Evolutionary conservation across 2,329 filamentous ascomycete species (phyloP).

Genomic region (Colletotrichum euphorbiae): DNA sequence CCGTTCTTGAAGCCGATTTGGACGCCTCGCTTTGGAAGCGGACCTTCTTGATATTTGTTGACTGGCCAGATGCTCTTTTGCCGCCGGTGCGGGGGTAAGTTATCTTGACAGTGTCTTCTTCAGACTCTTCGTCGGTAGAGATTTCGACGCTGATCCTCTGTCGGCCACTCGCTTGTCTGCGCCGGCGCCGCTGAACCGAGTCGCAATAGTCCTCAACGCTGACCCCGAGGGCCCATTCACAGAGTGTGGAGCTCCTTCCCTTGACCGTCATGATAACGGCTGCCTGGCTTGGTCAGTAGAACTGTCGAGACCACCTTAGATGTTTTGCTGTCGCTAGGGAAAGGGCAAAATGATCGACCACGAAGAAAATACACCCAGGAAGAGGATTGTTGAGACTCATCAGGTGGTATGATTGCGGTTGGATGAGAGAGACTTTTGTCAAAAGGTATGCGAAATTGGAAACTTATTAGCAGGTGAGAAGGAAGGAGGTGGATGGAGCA

Average conservation of each 20-base stretch:
- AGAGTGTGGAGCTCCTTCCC: slow-evolving; percentile 42
- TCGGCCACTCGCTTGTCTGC: slow-evolving; percentile 44
- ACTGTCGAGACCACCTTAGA: not conserved
- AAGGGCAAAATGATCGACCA: too few species aligned
- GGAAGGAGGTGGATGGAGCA: not conserved
- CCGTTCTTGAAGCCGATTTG: slow-evolving; percentile 54
- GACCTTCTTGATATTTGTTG: slow-evolving; percentile 54
- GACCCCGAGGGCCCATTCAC: slow-evolving; percentile 57
- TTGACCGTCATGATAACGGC: slow-evolving; percentile 30
- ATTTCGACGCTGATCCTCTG: slow-evolving; percentile 50
- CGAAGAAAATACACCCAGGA: too few species aligned
- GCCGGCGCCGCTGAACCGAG: slow-evolving; percentile 25
- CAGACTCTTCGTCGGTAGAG: slow-evolving; percentile 64
- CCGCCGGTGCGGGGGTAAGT: slow-evolving; percentile 58
- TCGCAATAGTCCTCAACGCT: slow-evolving; percentile 47
- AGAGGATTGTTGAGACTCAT: too few species aligned
- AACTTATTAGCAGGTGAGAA: not conserved
- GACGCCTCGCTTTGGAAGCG: slow-evolving; percentile 52
- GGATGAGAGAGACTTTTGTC: not conserved
- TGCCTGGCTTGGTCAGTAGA: not conserved
- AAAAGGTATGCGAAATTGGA: not conserved
- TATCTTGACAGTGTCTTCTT: slow-evolving; percentile 60
- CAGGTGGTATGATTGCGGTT: too few species aligned
- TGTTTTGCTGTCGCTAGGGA: too few species aligned
- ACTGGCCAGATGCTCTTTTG: not conserved